A percentile compares a stretch with the other conserved stretches of the same genome.
These are phyloP conservation scores for Simmondsia chinensis DNA, from an alignment of 148 eudicot species.

Conservation along the genomic window DNA sequence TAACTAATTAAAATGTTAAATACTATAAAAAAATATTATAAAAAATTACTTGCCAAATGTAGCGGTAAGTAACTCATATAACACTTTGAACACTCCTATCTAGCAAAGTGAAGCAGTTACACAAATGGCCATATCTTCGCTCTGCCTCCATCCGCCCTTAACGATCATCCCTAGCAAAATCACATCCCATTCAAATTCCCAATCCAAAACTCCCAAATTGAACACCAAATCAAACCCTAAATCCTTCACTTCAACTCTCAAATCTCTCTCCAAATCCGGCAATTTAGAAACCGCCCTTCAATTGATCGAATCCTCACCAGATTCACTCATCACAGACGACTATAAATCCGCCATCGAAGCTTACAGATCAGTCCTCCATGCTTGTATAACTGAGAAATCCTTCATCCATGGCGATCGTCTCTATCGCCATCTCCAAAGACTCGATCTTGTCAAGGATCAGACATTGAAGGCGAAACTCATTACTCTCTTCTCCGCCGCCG, in stretches of 20 bases:
- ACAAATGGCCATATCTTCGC: too few relatives aligned
- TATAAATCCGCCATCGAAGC: conserved; percentile 10
- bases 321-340: neutral
- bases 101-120: too few relatives aligned
- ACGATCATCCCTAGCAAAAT: too few relatives aligned
- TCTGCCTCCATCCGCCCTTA: too few relatives aligned
- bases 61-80: too few relatives aligned
- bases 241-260: conserved; percentile 24
- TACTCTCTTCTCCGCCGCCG: conserved; percentile 31
- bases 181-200: too few relatives aligned
- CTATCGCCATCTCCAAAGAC: conserved; percentile 22
- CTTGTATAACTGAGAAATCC: conserved; percentile 27
- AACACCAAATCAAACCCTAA: too few relatives aligned
- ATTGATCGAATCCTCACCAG: conserved; percentile 15
- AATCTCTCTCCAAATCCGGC: conserved; percentile 17
- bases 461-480: conserved; percentile 23
- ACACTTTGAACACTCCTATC: too few relatives aligned
- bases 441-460: conserved; percentile 13
- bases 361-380: conserved; percentile 23
- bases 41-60: too few relatives aligned
- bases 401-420: conserved; percentile 23
- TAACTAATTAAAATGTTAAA: too few relatives aligned
- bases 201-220: too few relatives aligned
- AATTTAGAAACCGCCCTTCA: conserved; percentile 23
- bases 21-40: too few relatives aligned